These are phyloP conservation scores for Mortierella sp. DNA, from an alignment of 371 early-diverging fungal genomes.

Conservation along the genomic window DNA sequence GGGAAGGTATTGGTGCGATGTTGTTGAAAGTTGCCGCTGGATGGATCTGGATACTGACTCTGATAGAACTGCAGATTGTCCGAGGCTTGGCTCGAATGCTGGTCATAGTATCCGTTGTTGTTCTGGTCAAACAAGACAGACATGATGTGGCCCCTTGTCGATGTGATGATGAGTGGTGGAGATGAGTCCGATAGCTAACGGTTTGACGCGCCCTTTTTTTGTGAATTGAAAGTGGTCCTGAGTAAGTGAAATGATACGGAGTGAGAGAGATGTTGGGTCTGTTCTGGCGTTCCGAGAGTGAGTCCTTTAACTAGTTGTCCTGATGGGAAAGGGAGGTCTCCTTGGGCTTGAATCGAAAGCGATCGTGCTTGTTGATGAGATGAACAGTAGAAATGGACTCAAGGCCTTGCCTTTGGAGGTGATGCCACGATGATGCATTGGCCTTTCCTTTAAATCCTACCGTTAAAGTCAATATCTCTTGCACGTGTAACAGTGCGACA, in stretches of 20 bases:
- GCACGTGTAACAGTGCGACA: no score
- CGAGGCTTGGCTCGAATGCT: conserved; percentile 29
- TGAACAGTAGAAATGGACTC: not conserved
- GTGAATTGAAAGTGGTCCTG: not conserved
- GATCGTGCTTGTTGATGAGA: not conserved
- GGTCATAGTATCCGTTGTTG: conserved; percentile 53
- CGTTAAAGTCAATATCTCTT: no score
- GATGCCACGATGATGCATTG: no score
- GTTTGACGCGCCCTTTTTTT: no score
- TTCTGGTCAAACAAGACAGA: conserved; percentile 65
- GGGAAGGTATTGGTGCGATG: conserved; percentile 37
- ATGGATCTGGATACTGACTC: conserved; percentile 69
- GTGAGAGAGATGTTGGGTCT: not conserved
- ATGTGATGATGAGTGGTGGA: not conserved
- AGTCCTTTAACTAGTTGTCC: no score
- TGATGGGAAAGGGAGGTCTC: no score
- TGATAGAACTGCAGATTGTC: conserved; percentile 75
- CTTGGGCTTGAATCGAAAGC: no score
- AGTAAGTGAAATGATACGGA: not conserved
- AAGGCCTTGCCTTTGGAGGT: not conserved
- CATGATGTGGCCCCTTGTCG: conserved; percentile 15
- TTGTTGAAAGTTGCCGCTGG: conserved; percentile 55
- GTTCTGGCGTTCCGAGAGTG: no score
- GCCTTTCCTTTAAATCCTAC: no score
- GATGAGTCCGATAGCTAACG: not conserved